Evolutionary conservation across 148 eudicot species (phyloP), one percentile per base, ranked within the genome.

Genomic region (Heliosperma pusillum): DNA sequence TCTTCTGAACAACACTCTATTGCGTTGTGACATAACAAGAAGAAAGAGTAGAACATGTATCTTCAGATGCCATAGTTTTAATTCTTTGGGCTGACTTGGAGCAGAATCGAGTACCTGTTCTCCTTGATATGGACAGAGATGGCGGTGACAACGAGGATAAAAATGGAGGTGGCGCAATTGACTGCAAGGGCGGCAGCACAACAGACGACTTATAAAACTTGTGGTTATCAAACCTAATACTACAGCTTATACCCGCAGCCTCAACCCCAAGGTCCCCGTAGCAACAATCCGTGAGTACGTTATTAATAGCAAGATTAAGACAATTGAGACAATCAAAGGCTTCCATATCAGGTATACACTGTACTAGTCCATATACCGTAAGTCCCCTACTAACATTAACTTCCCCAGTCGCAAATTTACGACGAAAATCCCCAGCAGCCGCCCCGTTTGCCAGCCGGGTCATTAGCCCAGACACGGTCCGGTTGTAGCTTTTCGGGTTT

Each of bases 331-430:
- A 79, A 21, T 69, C 74, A 24, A 19, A 74, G n/a, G 0, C 2
- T 5, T 19, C 56, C 8, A 79, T 2, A 30, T 79, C 82, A 0
- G 82, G 82, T 2, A 63, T 47, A 24, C 82, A 79, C 30, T 79
- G 74, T 15, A 50, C 5, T 19, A 74, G 29, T 16, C 62, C 82
- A 27, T 79, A 79, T 1, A 79, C 53, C 52, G 20, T 73, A 12
- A 60, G 6, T 2, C 33, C 20, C 15, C 15, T 26, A 15, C 74
- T 33, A 13, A 45, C 76, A 42, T 70, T 61, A 10, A 24, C 58
- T 7, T 77, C 79, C 15, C 85, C 87, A 0, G 66, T 67, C 0
- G 87, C 85, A 53, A 71, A 80, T 65, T 78, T 72, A 0, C 29
- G 26, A 15, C 33, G 57, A 3, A 59, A 24, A 33, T 72, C 81